phyloP scores from a whole-genome alignment of 2,329 filamentous ascomycete species.

The Cercospora beticola region DNA sequence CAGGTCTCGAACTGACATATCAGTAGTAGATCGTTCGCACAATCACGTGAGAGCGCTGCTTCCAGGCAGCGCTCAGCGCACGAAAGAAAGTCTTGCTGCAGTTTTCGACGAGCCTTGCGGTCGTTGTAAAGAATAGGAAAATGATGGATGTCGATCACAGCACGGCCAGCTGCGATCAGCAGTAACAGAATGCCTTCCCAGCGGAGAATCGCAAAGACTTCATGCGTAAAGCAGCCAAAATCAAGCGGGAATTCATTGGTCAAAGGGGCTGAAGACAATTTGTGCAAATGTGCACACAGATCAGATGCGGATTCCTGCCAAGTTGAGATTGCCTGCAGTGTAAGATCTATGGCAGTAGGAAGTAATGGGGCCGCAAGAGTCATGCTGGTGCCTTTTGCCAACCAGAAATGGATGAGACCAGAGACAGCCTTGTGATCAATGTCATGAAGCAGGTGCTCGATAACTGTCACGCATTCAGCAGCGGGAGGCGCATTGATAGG shows the following conservation, averaged over 20 bases:
- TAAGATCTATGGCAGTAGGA: not conserved
- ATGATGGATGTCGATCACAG: not conserved
- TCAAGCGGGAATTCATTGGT: not conserved
- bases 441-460: not conserved
- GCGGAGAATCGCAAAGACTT: not conserved
- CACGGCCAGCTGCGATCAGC: not conserved
- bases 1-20: not conserved
- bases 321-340: not conserved
- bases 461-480: not conserved
- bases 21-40: not conserved
- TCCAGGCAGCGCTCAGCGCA: not conserved
- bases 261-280: not conserved
- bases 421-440: not conserved
- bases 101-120: not conserved
- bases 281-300: not conserved
- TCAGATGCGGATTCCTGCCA: not conserved
- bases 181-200: not conserved
- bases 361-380: not conserved
- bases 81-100: not conserved
- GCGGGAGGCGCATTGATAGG: not conserved
- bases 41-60: not conserved
- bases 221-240: not conserved
- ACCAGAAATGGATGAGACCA: not conserved
- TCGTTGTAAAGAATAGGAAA: not conserved
- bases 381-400: not conserved